A percentile compares a stretch with the other conserved stretches of the same genome.
Conservation (phyloP, 805 yeast species). For the Yamadazyma takamatsuzukensis region DNA sequence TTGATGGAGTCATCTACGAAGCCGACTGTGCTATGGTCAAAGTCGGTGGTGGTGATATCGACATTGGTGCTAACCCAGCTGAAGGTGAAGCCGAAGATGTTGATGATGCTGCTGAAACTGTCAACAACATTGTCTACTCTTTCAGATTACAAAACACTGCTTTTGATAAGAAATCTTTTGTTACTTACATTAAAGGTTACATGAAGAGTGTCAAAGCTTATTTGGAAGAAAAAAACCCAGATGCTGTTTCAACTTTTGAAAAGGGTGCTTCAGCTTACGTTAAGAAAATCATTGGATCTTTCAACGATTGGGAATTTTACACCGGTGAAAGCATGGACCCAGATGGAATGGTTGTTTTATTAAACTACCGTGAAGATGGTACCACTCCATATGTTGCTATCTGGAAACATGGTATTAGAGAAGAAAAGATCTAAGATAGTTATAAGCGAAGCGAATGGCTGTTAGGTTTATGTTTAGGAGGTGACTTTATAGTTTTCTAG, state of each 20-base stretch:
- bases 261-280: constrained; percentile 96
- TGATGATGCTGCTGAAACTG: constrained; percentile 85
- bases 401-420: constrained; percentile 98
- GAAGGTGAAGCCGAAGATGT: constrained; percentile 84
- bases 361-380: constrained; percentile 99
- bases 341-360: constrained; percentile 95
- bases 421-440: constrained; percentile 81
- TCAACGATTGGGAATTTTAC: constrained; percentile 99
- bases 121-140: constrained; percentile 97
- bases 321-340: constrained; percentile 99
- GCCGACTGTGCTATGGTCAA: constrained; percentile 93
- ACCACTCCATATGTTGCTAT: constrained; percentile 93
- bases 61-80: constrained; percentile 99
- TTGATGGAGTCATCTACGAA: constrained; percentile 91
- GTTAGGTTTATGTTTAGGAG: no score
- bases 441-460: no score
- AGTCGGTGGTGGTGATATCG: constrained; percentile 88
- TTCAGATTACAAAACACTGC: constrained; percentile 95
- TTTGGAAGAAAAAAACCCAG: constrained; percentile 88
- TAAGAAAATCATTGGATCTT: constrained; percentile 91
- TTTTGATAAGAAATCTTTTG: constrained; percentile 97
- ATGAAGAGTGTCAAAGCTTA: constrained; percentile 94
- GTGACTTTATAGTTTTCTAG: no score
- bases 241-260: constrained; percentile 81
- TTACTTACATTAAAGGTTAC: constrained; percentile 97